Evolutionary conservation across 495 filamentous ascomycete species (phyloP), one percentile per base, ranked within the genome.

Genomic region (Talaromyces nanjingensis): DNA sequence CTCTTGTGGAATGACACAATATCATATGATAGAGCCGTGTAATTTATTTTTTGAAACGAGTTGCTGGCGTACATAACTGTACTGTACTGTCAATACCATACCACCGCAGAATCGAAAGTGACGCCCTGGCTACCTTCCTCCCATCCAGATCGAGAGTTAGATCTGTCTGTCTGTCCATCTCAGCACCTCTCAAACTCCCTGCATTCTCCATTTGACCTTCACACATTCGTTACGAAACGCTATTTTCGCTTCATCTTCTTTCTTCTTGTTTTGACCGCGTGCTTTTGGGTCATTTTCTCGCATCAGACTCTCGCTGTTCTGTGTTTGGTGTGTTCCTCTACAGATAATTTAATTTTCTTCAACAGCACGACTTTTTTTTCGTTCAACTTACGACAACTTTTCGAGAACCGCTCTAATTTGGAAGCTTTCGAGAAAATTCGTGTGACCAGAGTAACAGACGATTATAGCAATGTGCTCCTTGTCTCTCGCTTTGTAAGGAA

Each of bases 221-320:
- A 29, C 53, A 56, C 53, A 56, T n/a, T 56, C 53, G 53, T 31
- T 56, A 56, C 53, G 24, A 56, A 56, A 14, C 11, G 22, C n/a
- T 49, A 16, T 56, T 54, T 25, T 56, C 53, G 53, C 16, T 25
- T n/a, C 27, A 25, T 29, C 12, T 22, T 27, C 12, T 16, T 56
- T 56, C 24, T 56, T 56, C 20, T 54, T 54, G 49, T 25, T 29
- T 29, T 16, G 53, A 56, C 53, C 22, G 18, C 49, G 49, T 25
- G 18, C 49, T 29, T 27, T 29, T 27, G 53, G 27, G 14, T 56
- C 27, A 14, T 22, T 27, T 27, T 9, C 27, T 56, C 11, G 22
- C 53, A 7, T 56, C 27, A 18, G 53, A 56, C 53, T 49, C 11
- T 49, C 45, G 45, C n/a, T 49, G 18, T 49, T 1, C 6, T 20